These are phyloP conservation scores for Entomortierella chlamydospora DNA, from an alignment of 192 early-diverging fungal genomes.

Conservation along the genomic window DNA sequence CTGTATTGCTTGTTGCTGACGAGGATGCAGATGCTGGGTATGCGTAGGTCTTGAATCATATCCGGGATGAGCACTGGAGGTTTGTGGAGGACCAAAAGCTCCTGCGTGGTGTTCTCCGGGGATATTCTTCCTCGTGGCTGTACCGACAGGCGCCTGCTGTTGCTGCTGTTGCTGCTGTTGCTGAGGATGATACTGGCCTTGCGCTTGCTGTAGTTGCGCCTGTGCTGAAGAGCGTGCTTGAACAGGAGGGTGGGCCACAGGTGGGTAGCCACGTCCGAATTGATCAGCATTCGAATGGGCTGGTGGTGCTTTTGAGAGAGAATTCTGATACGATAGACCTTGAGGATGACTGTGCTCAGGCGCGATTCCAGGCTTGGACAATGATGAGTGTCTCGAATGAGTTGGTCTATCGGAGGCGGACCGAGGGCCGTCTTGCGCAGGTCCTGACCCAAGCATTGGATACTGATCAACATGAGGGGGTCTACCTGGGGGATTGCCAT, in stretches of 20 bases:
- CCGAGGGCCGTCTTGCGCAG: slow-evolving; percentile 11
- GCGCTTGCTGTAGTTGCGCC: background rate
- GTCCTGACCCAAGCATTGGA: background rate
- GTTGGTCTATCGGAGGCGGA: slow-evolving; percentile 18
- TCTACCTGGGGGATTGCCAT: background rate
- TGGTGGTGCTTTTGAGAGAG: background rate
- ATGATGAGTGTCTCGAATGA: slow-evolving; percentile 43
- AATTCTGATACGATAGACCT: background rate
- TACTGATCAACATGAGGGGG: slow-evolving; percentile 17
- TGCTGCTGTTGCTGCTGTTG: slow-evolving; percentile 30
- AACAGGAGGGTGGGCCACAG: background rate
- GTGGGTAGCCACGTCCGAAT: slow-evolving; percentile 13
- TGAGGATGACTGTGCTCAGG: slow-evolving; percentile 17
- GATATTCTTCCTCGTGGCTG: slow-evolving; percentile 16
- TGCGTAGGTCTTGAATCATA: slow-evolving; percentile 17
- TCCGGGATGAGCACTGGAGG: background rate
- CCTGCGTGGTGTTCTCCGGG: slow-evolving; percentile 27
- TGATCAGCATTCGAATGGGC: slow-evolving; percentile 2
- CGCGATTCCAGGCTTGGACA: slow-evolving; percentile 14
- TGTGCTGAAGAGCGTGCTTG: background rate
- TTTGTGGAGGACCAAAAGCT: slow-evolving; percentile 1
- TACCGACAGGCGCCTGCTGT: slow-evolving; percentile 2
- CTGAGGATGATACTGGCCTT: background rate
- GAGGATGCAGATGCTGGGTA: slow-evolving; percentile 16
- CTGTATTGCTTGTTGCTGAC: slow-evolving; percentile 20